phyloP scores from a whole-genome alignment of 177 flowering plant genomes.

The Vitis hybrid region DNA sequence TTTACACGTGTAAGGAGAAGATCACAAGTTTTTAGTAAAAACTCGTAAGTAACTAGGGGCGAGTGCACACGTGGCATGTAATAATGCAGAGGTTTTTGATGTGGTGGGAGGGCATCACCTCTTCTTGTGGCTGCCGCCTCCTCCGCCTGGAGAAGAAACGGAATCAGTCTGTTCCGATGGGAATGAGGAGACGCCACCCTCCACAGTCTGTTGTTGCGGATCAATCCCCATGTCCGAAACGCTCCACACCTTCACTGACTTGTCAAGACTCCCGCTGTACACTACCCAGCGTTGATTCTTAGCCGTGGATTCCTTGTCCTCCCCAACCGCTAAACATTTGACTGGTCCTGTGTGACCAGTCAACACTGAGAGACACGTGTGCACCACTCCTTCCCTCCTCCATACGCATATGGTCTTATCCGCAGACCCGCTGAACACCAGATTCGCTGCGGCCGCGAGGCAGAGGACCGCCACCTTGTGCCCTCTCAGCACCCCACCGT shows the following conservation, averaged over 20 bases:
- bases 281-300: conserved; percentile 48
- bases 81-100: too few relatives aligned
- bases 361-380: conserved; percentile 65
- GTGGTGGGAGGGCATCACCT: too few relatives aligned
- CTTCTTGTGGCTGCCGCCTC: too few relatives aligned
- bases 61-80: too few relatives aligned
- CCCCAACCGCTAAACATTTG: conserved; percentile 64
- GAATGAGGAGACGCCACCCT: not conserved
- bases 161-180: conserved; percentile 4
- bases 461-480: conserved; percentile 80
- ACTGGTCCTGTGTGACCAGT: conserved; percentile 83
- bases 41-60: too few relatives aligned
- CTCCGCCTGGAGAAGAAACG: too few relatives aligned
- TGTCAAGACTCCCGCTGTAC: conserved; percentile 83
- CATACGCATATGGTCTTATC: conserved; percentile 84
- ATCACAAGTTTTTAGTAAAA: too few relatives aligned
- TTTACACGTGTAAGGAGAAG: too few relatives aligned
- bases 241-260: conserved; percentile 87
- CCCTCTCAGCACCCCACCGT: conserved; percentile 68
- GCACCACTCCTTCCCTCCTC: conserved; percentile 54
- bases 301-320: conserved; percentile 34
- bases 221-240: conserved; percentile 53
- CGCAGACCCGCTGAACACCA: conserved; percentile 76
- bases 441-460: conserved; percentile 51
- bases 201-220: conserved; percentile 13